These are phyloP conservation scores for Teunomyces barrocoloradensis DNA, from an alignment of 805 yeast genomes.

Conservation along the genomic window DNA sequence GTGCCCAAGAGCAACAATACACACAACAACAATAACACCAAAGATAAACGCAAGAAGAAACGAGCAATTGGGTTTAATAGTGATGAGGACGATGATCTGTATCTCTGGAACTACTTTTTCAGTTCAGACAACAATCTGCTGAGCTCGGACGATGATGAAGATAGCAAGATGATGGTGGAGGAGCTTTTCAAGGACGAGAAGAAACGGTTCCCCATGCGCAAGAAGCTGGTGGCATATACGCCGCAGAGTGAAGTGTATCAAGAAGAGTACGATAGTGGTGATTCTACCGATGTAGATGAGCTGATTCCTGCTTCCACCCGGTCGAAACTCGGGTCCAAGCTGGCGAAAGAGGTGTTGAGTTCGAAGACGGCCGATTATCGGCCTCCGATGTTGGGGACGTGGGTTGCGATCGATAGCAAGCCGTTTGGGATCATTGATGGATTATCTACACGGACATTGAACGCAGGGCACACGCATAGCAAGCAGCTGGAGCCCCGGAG, in stretches of 20 bases:
- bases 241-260: conserved; percentile 15
- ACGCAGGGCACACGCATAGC: conserved; percentile 16
- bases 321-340: conserved; percentile 60
- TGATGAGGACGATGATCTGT: conserved; percentile 63
- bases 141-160: conserved; percentile 24
- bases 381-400: conserved; percentile 91
- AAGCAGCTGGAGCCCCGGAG: conserved; percentile 15
- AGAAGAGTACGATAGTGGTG: conserved; percentile 60
- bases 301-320: conserved; percentile 57
- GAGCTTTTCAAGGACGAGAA: conserved; percentile 20
- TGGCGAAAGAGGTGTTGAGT: conserved; percentile 91
- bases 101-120: conserved; percentile 74
- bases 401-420: conserved; percentile 75
- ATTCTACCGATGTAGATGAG: conserved; percentile 93
- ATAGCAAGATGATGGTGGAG: conserved; percentile 18
- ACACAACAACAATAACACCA: not conserved
- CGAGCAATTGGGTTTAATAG: conserved; percentile 22
- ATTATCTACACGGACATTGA: conserved; percentile 77
- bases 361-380: conserved; percentile 80
- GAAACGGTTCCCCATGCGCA: not conserved
- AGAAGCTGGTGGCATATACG: conserved; percentile 1
- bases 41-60: conserved; percentile 10
- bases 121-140: conserved; percentile 38
- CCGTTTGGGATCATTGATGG: conserved; percentile 97
- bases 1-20: not conserved